Percentiles rank a stretch among this genome's conserved stretches.
Evolutionary conservation across 176 grass and related monocot genomes (phyloP).

Genomic region (Calamus simplicifolius): DNA sequence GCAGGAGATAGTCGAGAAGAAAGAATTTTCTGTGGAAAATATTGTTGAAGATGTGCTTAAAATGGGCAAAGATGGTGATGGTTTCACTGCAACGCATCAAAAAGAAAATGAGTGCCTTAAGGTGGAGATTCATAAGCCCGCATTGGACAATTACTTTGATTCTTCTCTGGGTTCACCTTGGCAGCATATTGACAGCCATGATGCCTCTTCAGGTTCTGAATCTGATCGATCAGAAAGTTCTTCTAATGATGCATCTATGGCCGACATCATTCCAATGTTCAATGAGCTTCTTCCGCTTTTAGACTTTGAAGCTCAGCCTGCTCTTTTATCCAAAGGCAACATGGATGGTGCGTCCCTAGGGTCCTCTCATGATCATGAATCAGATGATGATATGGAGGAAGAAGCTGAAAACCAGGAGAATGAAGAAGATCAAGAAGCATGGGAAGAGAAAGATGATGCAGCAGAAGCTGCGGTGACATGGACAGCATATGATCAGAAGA

Average conservation of each 20-base stretch:
- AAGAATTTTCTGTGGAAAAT: conserved; percentile 23
- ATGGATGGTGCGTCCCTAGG: conserved; percentile 37
- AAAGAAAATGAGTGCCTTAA: conserved; percentile 9
- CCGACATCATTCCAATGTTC: conserved; percentile 67
- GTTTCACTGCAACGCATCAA: not conserved
- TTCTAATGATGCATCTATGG: conserved; percentile 67
- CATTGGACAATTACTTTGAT: conserved; percentile 24
- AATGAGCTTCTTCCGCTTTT: conserved; percentile 83
- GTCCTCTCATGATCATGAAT: conserved; percentile 42
- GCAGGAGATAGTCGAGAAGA: conserved; percentile 10
- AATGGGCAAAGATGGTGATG: conserved; percentile 20
- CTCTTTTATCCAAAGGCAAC: conserved; percentile 17
- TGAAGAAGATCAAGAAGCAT: conserved; percentile 32
- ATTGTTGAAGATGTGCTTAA: conserved; percentile 8
- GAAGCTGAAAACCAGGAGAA: conserved; percentile 29
- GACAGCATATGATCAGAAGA: conserved; percentile 93
- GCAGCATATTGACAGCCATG: conserved; percentile 46
- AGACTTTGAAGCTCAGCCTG: conserved; percentile 13
- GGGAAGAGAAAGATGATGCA: conserved; percentile 41
- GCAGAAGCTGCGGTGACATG: conserved; percentile 56
- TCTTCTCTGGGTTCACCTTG: conserved; percentile 56
- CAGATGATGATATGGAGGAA: conserved; percentile 46
- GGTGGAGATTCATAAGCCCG: conserved; percentile 17
- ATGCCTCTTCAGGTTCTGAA: conserved; percentile 62
- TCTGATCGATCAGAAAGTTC: conserved; percentile 67